These are phyloP conservation scores for Didymella glomerata DNA, from an alignment of 2,329 filamentous ascomycete species.

Conservation along the genomic window DNA sequence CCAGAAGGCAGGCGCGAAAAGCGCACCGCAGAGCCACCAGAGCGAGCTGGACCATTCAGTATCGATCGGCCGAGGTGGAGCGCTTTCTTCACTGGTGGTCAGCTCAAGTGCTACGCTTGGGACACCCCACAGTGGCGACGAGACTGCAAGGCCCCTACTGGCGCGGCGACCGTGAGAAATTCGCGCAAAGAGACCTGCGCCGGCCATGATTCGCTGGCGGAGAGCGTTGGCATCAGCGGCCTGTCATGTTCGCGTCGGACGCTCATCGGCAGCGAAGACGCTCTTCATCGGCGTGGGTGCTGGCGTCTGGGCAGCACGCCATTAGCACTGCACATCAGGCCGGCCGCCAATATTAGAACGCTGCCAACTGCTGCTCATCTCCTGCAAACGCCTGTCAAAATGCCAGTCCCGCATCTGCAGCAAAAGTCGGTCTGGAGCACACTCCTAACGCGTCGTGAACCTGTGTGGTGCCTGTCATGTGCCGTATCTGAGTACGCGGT, in stretches of 20 bases:
- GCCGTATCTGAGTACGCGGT: constrained; percentile 6
- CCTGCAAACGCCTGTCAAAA: constrained; percentile 14
- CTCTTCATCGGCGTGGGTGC: neutral
- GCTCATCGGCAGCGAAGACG: constrained; percentile 15
- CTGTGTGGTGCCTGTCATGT: neutral
- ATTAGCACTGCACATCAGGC: constrained; percentile 10
- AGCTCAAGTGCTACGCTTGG: constrained; percentile 1
- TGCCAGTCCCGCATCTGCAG: constrained; percentile 2
- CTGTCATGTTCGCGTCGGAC: constrained; percentile 1
- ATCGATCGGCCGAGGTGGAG: constrained; percentile 24
- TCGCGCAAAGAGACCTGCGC: constrained; percentile 26
- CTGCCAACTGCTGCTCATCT: neutral
- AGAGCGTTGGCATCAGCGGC: neutral
- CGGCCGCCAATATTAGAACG: neutral
- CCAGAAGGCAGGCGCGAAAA: constrained; percentile 24
- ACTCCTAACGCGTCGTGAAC: neutral
- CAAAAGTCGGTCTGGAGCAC: constrained; percentile 5
- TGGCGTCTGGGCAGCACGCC: neutral
- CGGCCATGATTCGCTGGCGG: constrained; percentile 19
- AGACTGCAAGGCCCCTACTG: constrained; percentile 7
- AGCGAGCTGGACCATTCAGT: constrained; percentile 13
- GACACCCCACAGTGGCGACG: constrained; percentile 4
- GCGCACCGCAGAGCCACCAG: constrained; percentile 18
- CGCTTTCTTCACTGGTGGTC: neutral
- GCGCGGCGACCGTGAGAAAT: constrained; percentile 20